Evolutionary conservation across 176 grass and related monocot species (phyloP).

Genomic region (Oryza brachyantha): DNA sequence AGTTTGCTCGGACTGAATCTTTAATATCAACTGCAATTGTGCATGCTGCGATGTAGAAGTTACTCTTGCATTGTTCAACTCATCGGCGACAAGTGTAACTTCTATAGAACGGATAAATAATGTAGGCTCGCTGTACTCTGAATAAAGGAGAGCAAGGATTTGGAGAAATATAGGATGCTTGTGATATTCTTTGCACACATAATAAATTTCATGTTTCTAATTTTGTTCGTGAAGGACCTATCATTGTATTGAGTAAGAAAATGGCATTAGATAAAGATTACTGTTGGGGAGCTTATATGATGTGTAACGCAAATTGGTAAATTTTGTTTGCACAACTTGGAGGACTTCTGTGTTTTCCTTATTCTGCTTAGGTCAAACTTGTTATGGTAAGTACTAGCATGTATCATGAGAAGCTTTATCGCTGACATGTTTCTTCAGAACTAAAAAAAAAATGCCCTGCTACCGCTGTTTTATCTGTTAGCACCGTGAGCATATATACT

Average conservation of each 20-base stretch:
- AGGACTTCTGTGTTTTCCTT: background rate
- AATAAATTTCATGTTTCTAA: background rate
- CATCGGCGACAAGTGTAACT: background rate
- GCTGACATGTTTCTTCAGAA: background rate
- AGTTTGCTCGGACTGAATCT: background rate
- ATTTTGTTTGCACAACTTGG: background rate
- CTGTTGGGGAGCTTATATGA: background rate
- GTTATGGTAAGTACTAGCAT: background rate
- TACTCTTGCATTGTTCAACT: background rate
- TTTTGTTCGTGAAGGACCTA: background rate
- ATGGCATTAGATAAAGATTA: too few relatives aligned
- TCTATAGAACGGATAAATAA: background rate
- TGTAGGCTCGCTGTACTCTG: background rate
- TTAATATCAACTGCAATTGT: background rate
- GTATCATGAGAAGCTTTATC: background rate
- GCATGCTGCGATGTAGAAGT: background rate
- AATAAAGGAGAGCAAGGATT: background rate
- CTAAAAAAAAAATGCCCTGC: background rate
- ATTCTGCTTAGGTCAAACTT: background rate
- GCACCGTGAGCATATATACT: background rate
- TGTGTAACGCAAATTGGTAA: background rate
- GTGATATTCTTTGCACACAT: background rate
- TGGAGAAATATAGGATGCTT: background rate
- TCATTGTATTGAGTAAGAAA: background rate
- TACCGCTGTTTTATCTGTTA: background rate